These are phyloP conservation scores for Plantago ovata DNA, from an alignment of 257 asterid genomes.

Conservation along the genomic window DNA sequence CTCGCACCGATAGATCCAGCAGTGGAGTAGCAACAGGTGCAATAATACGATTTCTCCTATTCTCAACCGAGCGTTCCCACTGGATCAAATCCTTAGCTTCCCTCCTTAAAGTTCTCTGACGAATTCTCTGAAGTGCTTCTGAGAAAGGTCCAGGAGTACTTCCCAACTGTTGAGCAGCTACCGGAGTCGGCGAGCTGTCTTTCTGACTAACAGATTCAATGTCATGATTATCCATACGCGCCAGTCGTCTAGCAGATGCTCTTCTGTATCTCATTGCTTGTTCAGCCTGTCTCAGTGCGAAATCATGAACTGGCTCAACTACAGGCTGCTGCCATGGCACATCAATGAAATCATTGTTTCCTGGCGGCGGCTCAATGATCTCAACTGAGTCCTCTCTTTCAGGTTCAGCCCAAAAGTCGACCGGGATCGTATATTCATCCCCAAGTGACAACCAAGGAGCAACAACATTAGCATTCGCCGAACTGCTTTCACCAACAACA, in stretches of 20 bases:
- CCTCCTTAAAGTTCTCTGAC: slow-evolving; percentile 30
- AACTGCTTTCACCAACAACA: slow-evolving; percentile 29
- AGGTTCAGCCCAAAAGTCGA: slow-evolving; percentile 18
- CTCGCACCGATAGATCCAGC: slow-evolving; percentile 55
- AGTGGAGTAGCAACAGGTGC: slow-evolving; percentile 45
- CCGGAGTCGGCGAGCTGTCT: not conserved
- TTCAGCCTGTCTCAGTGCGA: slow-evolving; percentile 5
- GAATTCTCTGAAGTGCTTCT: slow-evolving; percentile 46
- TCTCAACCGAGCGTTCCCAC: slow-evolving; percentile 43
- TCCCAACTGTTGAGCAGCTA: slow-evolving; percentile 33
- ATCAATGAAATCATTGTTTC: slow-evolving; percentile 12
- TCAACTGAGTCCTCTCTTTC: slow-evolving; percentile 10
- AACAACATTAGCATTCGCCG: slow-evolving; percentile 35
- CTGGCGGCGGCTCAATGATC: slow-evolving; percentile 3
- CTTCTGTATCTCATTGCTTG: not conserved
- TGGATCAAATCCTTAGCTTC: slow-evolving; percentile 36
- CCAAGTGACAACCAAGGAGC: slow-evolving; percentile 48
- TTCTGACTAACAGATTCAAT: slow-evolving; percentile 30
- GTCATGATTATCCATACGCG: slow-evolving; percentile 34
- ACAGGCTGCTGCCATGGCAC: not conserved
- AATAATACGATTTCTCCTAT: slow-evolving; percentile 14
- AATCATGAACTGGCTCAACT: not conserved
- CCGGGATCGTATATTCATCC: slow-evolving; percentile 19
- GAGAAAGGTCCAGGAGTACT: slow-evolving; percentile 47
- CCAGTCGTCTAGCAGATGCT: slow-evolving; percentile 41